phyloP scores from a whole-genome alignment of 1,284 basidiomycete species.

The Waitea zeae region DNA sequence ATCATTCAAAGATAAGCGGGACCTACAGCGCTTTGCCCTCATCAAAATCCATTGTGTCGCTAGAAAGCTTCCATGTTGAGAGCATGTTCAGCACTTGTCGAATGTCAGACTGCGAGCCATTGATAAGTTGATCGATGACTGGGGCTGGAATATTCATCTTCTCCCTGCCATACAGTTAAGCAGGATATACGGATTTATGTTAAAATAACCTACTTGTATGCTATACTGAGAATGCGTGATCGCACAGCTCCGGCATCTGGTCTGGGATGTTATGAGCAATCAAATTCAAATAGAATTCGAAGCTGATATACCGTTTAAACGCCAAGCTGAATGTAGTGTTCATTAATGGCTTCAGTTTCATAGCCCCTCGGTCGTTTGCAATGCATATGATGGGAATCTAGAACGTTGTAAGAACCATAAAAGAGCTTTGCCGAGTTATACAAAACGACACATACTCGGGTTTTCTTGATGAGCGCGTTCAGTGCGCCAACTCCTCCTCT shows the following conservation, averaged over 20 bases:
- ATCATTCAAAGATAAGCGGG: neutral
- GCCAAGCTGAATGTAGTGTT: slow-evolving; percentile 60
- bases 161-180: slow-evolving; percentile 36
- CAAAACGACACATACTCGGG: slow-evolving; percentile 34
- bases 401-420: slow-evolving; percentile 1
- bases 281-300: too few relatives aligned
- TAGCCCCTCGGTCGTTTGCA: slow-evolving; percentile 77
- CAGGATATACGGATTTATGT: slow-evolving; percentile 2
- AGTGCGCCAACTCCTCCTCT: slow-evolving; percentile 90
- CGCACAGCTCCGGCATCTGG: slow-evolving; percentile 62
- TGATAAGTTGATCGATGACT: slow-evolving; percentile 84
- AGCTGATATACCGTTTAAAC: slow-evolving; percentile 51
- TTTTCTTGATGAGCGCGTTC: slow-evolving; percentile 87
- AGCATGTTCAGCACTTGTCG: slow-evolving; percentile 96
- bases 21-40: slow-evolving; percentile 72
- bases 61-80: slow-evolving; percentile 84
- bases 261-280: slow-evolving; percentile 20
- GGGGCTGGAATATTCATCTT: slow-evolving; percentile 83
- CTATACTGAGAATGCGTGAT: slow-evolving; percentile 77
- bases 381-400: slow-evolving; percentile 97
- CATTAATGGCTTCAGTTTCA: slow-evolving; percentile 83
- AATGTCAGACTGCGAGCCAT: slow-evolving; percentile 85
- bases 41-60: slow-evolving; percentile 72
- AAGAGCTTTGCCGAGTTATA: neutral
- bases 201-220: slow-evolving; percentile 51